A percentile compares a stretch with the other conserved stretches of the same genome.
Conservation (phyloP, 2,329 filamentous ascomycete genomes). For the Pyricularia grisea region DNA sequence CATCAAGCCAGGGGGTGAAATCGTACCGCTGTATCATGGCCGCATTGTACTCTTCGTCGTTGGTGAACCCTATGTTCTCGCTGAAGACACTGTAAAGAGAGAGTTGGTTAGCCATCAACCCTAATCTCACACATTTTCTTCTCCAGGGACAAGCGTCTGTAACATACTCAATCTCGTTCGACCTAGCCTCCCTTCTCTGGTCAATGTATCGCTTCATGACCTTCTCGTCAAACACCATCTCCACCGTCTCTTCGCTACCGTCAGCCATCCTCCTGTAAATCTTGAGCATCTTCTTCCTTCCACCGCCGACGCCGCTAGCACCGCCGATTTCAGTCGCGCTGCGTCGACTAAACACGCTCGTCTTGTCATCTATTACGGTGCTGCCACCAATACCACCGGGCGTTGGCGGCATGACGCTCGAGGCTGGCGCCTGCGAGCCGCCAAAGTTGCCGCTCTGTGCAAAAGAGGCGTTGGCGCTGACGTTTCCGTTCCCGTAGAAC, state of each 20-base stretch:
- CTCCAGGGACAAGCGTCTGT: neutral
- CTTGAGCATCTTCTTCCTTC: conserved; percentile 3
- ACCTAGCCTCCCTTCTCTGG: conserved; percentile 60
- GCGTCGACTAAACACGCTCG: conserved; percentile 4
- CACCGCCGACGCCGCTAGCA: neutral
- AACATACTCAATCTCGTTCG: conserved; percentile 61
- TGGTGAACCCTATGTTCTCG: conserved; percentile 39
- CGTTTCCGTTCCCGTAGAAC: conserved; percentile 62
- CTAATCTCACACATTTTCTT: neutral
- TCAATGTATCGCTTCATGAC: conserved; percentile 87
- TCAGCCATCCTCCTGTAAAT: conserved; percentile 4
- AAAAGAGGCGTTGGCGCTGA: neutral
- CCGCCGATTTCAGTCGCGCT: conserved; percentile 4
- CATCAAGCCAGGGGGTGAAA: conserved; percentile 12
- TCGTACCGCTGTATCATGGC: conserved; percentile 47
- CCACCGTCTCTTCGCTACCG: conserved; percentile 14
- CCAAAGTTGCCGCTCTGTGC: neutral
- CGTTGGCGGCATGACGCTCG: neutral
- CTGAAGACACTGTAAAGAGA: neutral
- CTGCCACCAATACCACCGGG: conserved; percentile 1
- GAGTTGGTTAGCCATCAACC: conserved; percentile 9
- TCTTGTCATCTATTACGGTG: conserved; percentile 24
- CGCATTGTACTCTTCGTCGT: conserved; percentile 57
- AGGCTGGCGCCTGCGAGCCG: neutral
- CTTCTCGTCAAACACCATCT: conserved; percentile 68